phyloP scores from a whole-genome alignment of 768 basidiomycete species.

The Serpula lacrymans region DNA sequence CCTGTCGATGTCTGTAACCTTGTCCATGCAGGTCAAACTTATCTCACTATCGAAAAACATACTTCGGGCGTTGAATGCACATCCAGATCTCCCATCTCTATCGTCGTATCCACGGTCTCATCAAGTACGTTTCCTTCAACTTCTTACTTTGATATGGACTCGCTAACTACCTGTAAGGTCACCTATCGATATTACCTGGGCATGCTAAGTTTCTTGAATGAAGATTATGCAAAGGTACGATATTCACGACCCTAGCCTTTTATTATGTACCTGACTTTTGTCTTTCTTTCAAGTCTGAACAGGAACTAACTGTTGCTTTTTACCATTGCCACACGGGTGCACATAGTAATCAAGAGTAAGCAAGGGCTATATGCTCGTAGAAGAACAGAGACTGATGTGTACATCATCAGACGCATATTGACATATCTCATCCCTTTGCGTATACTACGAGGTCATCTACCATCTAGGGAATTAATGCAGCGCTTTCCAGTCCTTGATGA shows the following conservation, averaged over 20 bases:
- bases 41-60: constrained; percentile 93
- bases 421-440: constrained; percentile 89
- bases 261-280: constrained; percentile 2
- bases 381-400: not conserved
- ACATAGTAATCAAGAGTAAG: constrained; percentile 80
- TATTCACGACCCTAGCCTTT: not conserved
- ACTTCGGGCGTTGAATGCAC: constrained; percentile 82
- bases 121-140: constrained; percentile 50
- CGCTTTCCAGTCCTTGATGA: constrained; percentile 71
- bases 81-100: constrained; percentile 80
- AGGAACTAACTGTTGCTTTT: constrained; percentile 84
- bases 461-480: constrained; percentile 64
- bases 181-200: constrained; percentile 95
- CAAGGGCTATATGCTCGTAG: not conserved
- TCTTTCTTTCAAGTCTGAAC: constrained; percentile 57
- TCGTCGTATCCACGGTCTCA: constrained; percentile 76
- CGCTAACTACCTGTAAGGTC: constrained; percentile 50
- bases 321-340: constrained; percentile 74
- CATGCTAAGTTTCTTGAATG: constrained; percentile 90
- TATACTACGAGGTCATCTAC: constrained; percentile 83
- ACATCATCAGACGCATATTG: constrained; percentile 68
- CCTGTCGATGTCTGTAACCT: not conserved
- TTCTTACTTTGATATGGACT: constrained; percentile 8
- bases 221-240: constrained; percentile 81
- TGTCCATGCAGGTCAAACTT: constrained; percentile 64